These are phyloP conservation scores for Strobilomyces dryophilus DNA, from an alignment of 768 basidiomycete species.

Conservation along the genomic window DNA sequence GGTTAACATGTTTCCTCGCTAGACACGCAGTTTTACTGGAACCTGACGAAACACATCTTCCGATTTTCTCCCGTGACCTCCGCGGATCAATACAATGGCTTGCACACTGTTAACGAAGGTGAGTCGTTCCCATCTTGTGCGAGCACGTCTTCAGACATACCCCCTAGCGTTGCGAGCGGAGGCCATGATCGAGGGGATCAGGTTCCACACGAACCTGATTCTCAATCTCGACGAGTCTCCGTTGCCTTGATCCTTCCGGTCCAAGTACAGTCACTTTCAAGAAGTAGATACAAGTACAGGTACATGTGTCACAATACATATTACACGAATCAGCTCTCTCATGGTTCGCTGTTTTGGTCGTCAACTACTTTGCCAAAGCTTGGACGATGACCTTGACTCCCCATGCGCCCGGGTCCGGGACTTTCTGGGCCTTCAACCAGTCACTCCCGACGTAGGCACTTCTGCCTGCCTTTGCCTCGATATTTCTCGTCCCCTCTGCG, in stretches of 20 bases:
- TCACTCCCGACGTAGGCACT: conserved; percentile 82
- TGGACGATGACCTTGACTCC: conserved; percentile 75
- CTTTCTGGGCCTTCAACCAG: conserved; percentile 53
- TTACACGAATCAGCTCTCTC: background rate
- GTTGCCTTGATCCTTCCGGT: background rate
- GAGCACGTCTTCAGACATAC: background rate
- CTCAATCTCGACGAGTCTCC: background rate
- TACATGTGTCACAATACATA: background rate
- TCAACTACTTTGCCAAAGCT: conserved; percentile 32
- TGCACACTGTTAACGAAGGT: background rate
- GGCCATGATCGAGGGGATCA: background rate
- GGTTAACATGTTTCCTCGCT: background rate
- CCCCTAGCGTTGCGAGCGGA: background rate
- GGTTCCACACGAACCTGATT: background rate
- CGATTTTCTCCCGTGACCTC: background rate
- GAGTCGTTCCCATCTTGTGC: background rate
- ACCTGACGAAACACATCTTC: background rate
- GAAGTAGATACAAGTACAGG: background rate
- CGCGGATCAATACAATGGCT: background rate
- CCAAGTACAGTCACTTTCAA: background rate
- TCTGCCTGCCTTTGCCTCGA: conserved; percentile 83
- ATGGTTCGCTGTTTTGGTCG: background rate
- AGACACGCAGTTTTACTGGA: background rate
- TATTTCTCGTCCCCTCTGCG: conserved; percentile 67
- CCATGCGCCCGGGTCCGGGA: conserved; percentile 91